Conservation (phyloP, 1,284 basidiomycete species). For the Vanrija pseudolonga region DNA sequence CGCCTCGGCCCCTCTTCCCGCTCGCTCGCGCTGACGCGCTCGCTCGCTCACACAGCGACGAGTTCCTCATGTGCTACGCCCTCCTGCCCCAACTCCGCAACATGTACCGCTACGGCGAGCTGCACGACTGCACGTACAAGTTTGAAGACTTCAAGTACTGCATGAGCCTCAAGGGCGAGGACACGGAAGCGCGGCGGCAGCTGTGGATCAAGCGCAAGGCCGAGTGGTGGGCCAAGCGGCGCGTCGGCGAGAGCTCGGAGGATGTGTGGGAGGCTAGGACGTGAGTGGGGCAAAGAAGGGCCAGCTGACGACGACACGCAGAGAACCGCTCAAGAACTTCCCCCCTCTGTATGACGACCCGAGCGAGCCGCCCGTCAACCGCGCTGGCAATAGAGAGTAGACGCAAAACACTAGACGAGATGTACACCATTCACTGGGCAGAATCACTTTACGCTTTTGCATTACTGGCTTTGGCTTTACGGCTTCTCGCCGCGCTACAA, state of each 20-base stretch:
- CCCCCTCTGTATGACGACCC: slow-evolving; percentile 26
- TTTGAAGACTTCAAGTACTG: slow-evolving; percentile 95
- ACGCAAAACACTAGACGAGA: too few species aligned
- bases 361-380: too few species aligned
- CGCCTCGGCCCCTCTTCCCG: background rate
- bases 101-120: slow-evolving; percentile 78
- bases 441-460: too few species aligned
- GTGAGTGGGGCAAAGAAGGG: slow-evolving; percentile 53
- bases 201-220: slow-evolving; percentile 81
- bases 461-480: background rate
- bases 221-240: slow-evolving; percentile 82
- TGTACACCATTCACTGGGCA: too few species aligned
- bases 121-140: slow-evolving; percentile 72
- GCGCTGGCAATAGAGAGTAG: too few species aligned
- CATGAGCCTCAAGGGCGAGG: slow-evolving; percentile 72
- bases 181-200: slow-evolving; percentile 69
- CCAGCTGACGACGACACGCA: slow-evolving; percentile 4
- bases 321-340: slow-evolving; percentile 40
- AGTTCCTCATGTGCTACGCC: slow-evolving; percentile 74
- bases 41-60: slow-evolving; percentile 53
- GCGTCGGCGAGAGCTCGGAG: slow-evolving; percentile 76
- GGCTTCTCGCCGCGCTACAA: background rate
- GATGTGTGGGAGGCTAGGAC: slow-evolving; percentile 85
- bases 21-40: background rate
- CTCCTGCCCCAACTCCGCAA: slow-evolving; percentile 76